phyloP scores from a whole-genome alignment of 805 yeast species.

The Starmerella etchellsii region DNA sequence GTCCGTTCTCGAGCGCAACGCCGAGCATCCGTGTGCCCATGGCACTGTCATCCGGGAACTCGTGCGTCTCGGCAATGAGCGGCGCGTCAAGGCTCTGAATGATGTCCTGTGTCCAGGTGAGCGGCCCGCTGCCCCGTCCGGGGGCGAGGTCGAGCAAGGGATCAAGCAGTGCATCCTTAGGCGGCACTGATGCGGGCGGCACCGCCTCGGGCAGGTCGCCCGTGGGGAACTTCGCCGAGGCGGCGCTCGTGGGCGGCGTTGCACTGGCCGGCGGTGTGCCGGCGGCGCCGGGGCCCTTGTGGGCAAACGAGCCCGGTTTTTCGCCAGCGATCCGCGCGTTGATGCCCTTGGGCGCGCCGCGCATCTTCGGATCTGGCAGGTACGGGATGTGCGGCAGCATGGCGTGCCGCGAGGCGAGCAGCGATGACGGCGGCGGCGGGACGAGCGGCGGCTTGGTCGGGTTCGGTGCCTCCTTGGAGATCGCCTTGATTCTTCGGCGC shows the following conservation, averaged over 20 bases:
- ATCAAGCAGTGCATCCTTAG: constrained; percentile 7
- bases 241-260: not conserved
- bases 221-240: not conserved
- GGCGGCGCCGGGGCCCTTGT: not conserved
- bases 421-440: constrained; percentile 25
- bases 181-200: not conserved
- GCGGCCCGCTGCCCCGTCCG: constrained; percentile 21
- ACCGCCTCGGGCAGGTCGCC: not conserved
- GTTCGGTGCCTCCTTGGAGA: constrained; percentile 55
- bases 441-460: constrained; percentile 38
- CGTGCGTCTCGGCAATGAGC: constrained; percentile 60
- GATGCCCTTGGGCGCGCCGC: not conserved
- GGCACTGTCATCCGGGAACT: constrained; percentile 67
- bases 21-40: constrained; percentile 61
- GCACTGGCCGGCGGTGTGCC: not conserved
- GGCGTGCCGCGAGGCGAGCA: constrained; percentile 34
- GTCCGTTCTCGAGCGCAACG: constrained; percentile 78
- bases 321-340: not conserved
- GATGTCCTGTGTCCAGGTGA: constrained; percentile 85
- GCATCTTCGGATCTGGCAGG: constrained; percentile 25
- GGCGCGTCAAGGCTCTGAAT: constrained; percentile 75
- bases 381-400: constrained; percentile 77
- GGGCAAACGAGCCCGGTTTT: not conserved
- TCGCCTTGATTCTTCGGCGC: constrained; percentile 68
- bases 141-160: constrained; percentile 22